These are phyloP conservation scores for Aspergillus sclerotiicarbonarius DNA, from an alignment of 495 filamentous ascomycete genomes.

Conservation along the genomic window DNA sequence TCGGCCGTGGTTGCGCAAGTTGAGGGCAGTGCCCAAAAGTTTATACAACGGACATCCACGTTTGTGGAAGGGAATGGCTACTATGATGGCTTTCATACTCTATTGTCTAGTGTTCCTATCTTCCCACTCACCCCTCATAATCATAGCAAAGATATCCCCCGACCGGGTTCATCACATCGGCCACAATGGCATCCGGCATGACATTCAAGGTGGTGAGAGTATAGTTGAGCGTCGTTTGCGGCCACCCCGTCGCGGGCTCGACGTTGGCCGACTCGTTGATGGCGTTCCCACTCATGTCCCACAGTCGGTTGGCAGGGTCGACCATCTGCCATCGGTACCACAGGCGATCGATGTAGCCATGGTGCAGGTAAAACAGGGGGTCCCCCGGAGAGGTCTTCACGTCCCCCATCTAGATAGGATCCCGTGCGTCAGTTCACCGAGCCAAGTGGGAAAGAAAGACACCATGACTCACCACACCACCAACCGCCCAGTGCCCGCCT, in stretches of 20 bases:
- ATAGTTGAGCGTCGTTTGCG: neutral
- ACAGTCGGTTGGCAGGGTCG: neutral
- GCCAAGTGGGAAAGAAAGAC: too few relatives aligned
- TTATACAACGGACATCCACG: too few relatives aligned
- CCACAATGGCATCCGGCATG: neutral
- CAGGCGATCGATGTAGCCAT: neutral
- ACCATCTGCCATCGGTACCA: slow-evolving; percentile 1
- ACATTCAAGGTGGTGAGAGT: neutral
- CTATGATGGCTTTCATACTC: too few relatives aligned
- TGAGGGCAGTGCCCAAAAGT: too few relatives aligned
- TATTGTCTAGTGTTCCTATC: too few relatives aligned
- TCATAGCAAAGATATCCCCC: neutral
- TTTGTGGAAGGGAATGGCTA: too few relatives aligned
- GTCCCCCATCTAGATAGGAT: neutral
- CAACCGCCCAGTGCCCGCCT: neutral
- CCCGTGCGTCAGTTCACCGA: too few relatives aligned
- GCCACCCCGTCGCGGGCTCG: neutral
- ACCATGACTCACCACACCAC: neutral
- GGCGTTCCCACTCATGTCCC: neutral
- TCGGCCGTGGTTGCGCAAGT: too few relatives aligned
- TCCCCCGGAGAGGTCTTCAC: neutral
- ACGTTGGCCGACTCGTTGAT: neutral
- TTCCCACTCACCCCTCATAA: neutral
- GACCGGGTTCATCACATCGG: neutral
- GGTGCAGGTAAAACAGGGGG: neutral